phyloP scores from a whole-genome alignment of 441 rosid species.

The Gossypium lobatum region DNA sequence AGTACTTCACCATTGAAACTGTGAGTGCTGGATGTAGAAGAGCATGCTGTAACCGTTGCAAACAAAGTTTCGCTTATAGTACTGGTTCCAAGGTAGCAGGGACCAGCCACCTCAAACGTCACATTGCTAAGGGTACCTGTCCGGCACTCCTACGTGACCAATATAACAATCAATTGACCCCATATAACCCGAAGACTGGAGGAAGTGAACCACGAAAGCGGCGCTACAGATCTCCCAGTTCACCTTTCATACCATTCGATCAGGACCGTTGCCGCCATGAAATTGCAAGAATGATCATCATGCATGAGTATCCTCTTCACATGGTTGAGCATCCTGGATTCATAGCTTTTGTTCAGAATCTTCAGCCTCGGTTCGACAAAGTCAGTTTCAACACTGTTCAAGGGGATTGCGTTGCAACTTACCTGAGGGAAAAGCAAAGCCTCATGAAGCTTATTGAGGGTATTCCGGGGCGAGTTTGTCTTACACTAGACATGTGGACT shows the following conservation, averaged over 20 bases:
- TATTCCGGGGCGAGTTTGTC: slow-evolving; percentile 72
- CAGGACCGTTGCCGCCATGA: slow-evolving; percentile 73
- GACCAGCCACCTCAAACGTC: slow-evolving; percentile 76
- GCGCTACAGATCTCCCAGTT: slow-evolving; percentile 48
- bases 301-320: slow-evolving; percentile 86
- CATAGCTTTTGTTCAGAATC: slow-evolving; percentile 59
- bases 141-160: slow-evolving; percentile 49
- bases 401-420: slow-evolving; percentile 87
- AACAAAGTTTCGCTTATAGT: slow-evolving; percentile 69
- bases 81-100: slow-evolving; percentile 70
- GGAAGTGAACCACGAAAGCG: slow-evolving; percentile 59
- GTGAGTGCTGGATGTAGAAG: slow-evolving; percentile 55
- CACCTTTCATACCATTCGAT: slow-evolving; percentile 48
- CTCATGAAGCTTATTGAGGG: slow-evolving; percentile 57
- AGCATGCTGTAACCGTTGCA: slow-evolving; percentile 72
- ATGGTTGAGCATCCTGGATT: slow-evolving; percentile 89
- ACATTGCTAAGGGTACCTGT: slow-evolving; percentile 69
- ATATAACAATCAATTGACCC: slow-evolving; percentile 38
- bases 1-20: slow-evolving; percentile 54
- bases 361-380: slow-evolving; percentile 63
- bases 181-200: slow-evolving; percentile 36
- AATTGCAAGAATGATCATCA: slow-evolving; percentile 78
- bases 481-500: slow-evolving; percentile 71
- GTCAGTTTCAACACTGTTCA: slow-evolving; percentile 73
- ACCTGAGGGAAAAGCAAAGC: slow-evolving; percentile 73